Percentiles rank a stretch among this genome's conserved stretches.
Conservation (phyloP, 257 asterid species). For the Mitragyna speciosa region DNA sequence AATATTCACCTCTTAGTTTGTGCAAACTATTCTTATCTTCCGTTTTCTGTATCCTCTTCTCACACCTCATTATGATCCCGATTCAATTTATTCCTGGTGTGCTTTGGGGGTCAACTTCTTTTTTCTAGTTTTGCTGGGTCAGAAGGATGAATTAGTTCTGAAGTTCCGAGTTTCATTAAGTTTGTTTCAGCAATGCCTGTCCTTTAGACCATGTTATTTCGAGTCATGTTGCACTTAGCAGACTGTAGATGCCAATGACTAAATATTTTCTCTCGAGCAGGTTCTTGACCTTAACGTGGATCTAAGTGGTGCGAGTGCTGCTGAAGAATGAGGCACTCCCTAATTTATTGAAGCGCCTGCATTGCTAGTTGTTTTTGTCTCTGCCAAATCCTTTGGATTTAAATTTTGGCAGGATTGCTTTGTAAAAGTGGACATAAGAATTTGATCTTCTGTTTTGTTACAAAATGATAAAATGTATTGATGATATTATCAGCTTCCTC, state of each 20-base stretch:
- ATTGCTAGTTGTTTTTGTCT: neutral
- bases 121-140: neutral
- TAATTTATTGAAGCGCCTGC: slow-evolving; percentile 7
- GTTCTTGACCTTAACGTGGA: slow-evolving; percentile 49
- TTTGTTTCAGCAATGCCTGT: neutral
- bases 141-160: slow-evolving; percentile 3
- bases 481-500: neutral
- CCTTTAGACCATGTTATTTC: neutral
- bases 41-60: neutral
- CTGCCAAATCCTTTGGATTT: slow-evolving; percentile 13
- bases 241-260: neutral
- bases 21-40: neutral
- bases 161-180: neutral
- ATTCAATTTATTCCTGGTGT: neutral
- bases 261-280: slow-evolving; percentile 18
- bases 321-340: slow-evolving; percentile 41
- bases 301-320: slow-evolving; percentile 49
- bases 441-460: slow-evolving; percentile 9
- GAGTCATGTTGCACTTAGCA: neutral
- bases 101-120: neutral
- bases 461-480: neutral
- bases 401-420: slow-evolving; percentile 18
- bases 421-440: slow-evolving; percentile 19
- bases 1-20: neutral
- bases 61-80: neutral